Conservation (phyloP, 2,329 filamentous ascomycete genomes). For the Mycocentrospora acerina region DNA sequence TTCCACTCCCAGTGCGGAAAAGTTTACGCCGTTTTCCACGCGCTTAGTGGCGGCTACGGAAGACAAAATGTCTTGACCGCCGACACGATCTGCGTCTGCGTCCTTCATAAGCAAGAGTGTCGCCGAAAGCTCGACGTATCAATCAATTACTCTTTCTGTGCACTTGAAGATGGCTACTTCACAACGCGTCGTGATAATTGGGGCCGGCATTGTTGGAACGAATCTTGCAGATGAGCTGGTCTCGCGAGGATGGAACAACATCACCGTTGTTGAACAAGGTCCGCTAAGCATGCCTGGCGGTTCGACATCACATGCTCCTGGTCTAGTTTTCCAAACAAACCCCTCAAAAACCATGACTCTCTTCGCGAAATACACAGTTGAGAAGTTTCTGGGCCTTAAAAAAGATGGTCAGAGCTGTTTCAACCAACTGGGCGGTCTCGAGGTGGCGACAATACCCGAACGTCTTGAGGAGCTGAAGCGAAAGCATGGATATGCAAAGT, state of each 20-base stretch:
- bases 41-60: constrained; percentile 27
- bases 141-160: constrained; percentile 3
- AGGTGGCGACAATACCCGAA: constrained; percentile 62
- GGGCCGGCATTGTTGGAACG: constrained; percentile 64
- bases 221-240: constrained; percentile 67
- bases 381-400: constrained; percentile 59
- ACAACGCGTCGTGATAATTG: constrained; percentile 49
- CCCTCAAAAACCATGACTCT: constrained; percentile 58
- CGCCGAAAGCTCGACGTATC: constrained; percentile 1
- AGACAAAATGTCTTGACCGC: constrained; percentile 9
- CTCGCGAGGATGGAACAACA: constrained; percentile 62
- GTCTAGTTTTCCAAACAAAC: constrained; percentile 65
- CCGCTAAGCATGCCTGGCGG: constrained; percentile 64
- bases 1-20: constrained; percentile 17
- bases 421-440: constrained; percentile 64
- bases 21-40: constrained; percentile 24
- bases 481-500: constrained; percentile 61
- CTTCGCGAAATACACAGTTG: constrained; percentile 62
- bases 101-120: too few species aligned
- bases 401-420: constrained; percentile 52
- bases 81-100: too few species aligned
- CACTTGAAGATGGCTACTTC: constrained; percentile 25
- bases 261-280: constrained; percentile 66
- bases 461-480: constrained; percentile 63
- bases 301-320: constrained; percentile 66